phyloP scores from a whole-genome alignment of 352 stramenopile genomes.

The Nothophytophthora sp. region DNA sequence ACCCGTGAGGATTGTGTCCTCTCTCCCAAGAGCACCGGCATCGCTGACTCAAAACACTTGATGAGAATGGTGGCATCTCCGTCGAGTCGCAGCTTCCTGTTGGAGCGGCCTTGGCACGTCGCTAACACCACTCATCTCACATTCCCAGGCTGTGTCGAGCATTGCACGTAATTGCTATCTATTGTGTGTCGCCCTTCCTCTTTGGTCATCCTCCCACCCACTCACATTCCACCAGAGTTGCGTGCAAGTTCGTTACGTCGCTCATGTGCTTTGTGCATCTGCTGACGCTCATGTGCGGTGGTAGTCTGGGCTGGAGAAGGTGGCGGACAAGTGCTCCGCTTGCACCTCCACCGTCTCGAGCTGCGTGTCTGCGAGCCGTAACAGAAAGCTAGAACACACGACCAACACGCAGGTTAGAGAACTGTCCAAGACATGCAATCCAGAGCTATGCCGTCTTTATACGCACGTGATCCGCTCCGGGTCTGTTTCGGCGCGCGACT shows the following conservation, averaged over 20 bases:
- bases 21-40: too few relatives aligned
- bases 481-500: constrained; percentile 52
- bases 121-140: too few relatives aligned
- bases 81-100: too few relatives aligned
- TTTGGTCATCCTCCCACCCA: too few relatives aligned
- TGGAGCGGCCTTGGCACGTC: too few relatives aligned
- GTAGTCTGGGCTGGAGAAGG: constrained; percentile 71
- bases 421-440: constrained; percentile 1
- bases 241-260: neutral
- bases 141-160: too few relatives aligned
- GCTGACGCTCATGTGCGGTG: constrained; percentile 31
- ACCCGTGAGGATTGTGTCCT: too few relatives aligned
- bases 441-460: neutral
- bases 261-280: neutral
- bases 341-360: constrained; percentile 78
- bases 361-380: constrained; percentile 76
- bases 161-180: too few relatives aligned
- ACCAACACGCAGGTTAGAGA: constrained; percentile 10
- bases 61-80: too few relatives aligned
- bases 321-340: constrained; percentile 53
- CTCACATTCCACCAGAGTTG: too few relatives aligned
- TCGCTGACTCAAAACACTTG: too few relatives aligned
- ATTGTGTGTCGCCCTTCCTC: too few relatives aligned
- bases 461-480: constrained; percentile 60
- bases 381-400: constrained; percentile 43